Base-by-base conservation (phyloP, 2,329 filamentous ascomycete genomes). In the Fusarium oligoseptatum region DNA sequence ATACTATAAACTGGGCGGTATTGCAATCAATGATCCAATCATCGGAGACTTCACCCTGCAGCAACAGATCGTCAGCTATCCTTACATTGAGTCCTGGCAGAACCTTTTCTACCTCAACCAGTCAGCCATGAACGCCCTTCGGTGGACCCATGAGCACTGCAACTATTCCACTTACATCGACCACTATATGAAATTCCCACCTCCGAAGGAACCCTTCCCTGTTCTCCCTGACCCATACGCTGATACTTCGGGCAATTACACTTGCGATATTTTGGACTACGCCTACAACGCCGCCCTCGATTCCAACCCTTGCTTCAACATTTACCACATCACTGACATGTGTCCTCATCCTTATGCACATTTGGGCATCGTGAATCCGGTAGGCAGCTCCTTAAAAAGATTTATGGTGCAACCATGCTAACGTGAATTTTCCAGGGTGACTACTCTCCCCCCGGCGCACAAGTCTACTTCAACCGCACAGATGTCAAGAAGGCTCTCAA, bases 271-370 rank as follows among this genome's bases (percentile, higher is more conserved):
- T 22, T 93, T 88, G 76, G 81, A 87, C 67, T 84, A 88, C 24
- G 88, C 94, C 34, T 85, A 84, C 76, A 74, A 85, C 0, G 92
- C 90, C 34, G 87, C 88, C 9, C 71, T 85, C 6, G 78, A 84
- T 1, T 82, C 90, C 37, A 97, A 97, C 83, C 94, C 94, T 0
- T 97, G 94, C 85, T 97, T 93, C 83, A 91, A 95, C 80, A 85
- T 94, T 12, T 97, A 96, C 83, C 89, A 93, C 60, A 88, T 96
- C 15, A 89, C 89, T 3, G 91, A 90, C 5, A 93, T 91, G 14
- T 97, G 94, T 80, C 94, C 94, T 0, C 74, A 91, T 3, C 84
- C 89, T 2, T 94, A 90, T 87, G 91, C 95, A 67, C 89, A 93
- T 0, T 85, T 95, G 3, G 90, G 90, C 17, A 92, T 92, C 82